Conservation (phyloP, 1,284 basidiomycete species). For the Sanghuangporus baumii region DNA sequence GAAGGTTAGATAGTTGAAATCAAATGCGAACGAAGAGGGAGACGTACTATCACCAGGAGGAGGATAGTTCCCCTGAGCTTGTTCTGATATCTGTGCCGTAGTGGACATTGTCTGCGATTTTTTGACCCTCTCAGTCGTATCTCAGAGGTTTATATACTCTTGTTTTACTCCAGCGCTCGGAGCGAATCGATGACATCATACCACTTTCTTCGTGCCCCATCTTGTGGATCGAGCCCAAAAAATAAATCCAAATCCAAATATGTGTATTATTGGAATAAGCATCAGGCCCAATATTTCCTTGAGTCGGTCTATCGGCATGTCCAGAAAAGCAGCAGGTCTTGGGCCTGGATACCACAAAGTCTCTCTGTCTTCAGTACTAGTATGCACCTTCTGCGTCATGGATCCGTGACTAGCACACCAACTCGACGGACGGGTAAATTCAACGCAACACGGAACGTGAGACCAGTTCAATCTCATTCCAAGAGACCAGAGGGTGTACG, state of each 20-base stretch:
- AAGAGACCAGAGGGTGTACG: too few relatives aligned
- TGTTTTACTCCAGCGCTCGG: neutral
- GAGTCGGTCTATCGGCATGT: too few relatives aligned
- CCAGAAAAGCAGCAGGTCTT: too few relatives aligned
- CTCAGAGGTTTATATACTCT: neutral
- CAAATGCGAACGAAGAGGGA: neutral
- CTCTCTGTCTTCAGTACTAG: neutral
- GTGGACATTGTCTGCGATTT: neutral
- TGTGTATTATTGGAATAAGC: too few relatives aligned
- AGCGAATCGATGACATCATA: neutral
- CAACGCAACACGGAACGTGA: neutral
- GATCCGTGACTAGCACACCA: neutral
- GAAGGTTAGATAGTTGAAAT: neutral
- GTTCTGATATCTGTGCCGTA: neutral
- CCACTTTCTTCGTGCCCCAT: neutral
- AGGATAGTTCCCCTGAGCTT: constrained; percentile 5
- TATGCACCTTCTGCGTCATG: neutral
- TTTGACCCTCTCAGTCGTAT: too few relatives aligned
- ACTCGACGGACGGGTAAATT: neutral
- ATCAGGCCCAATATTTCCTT: too few relatives aligned
- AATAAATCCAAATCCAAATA: too few relatives aligned
- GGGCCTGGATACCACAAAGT: too few relatives aligned
- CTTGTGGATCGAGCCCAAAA: too few relatives aligned
- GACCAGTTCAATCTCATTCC: too few relatives aligned
- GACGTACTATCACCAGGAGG: constrained; percentile 10